Evolutionary conservation across 225 moss, liverwort and hornwort genomes (phyloP).

Genomic region (Physcomitrium patens): DNA sequence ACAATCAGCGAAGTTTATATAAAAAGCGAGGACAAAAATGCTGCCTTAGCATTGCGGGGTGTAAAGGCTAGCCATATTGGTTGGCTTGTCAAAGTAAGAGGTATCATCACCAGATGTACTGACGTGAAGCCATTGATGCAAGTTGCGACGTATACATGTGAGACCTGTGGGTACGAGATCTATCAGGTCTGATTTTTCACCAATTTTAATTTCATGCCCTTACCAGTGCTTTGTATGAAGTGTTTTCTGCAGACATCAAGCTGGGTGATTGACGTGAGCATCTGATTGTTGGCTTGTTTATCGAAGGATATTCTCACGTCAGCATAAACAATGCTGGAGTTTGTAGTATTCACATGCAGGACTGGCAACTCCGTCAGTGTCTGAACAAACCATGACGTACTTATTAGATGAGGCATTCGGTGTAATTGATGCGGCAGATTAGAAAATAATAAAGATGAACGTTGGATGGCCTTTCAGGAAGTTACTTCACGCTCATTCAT

Average conservation of each 20-base stretch:
- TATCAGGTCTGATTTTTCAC: constrained; percentile 69
- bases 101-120: constrained; percentile 93
- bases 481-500: constrained; percentile 91
- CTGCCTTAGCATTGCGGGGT: constrained; percentile 70
- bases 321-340: constrained; percentile 2
- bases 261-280: not conserved
- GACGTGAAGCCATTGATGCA: constrained; percentile 98
- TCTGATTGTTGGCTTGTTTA: not conserved
- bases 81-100: constrained; percentile 94
- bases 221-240: not conserved
- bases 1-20: constrained; percentile 76
- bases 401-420: not conserved
- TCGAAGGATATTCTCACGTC: not conserved
- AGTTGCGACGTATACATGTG: constrained; percentile 96
- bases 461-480: constrained; percentile 57
- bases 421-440: not conserved
- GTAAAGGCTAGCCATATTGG: constrained; percentile 91
- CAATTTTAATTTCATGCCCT: not conserved
- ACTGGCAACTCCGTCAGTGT: not conserved
- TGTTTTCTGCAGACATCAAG: not conserved
- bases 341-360: not conserved
- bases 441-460: not conserved
- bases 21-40: constrained; percentile 57
- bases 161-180: constrained; percentile 93
- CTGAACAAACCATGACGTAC: not conserved